A percentile compares a stretch with the other conserved stretches of the same genome.
phyloP scores from a whole-genome alignment of 2,329 filamentous ascomycete species.

The Thermomyces lanuginosus region DNA sequence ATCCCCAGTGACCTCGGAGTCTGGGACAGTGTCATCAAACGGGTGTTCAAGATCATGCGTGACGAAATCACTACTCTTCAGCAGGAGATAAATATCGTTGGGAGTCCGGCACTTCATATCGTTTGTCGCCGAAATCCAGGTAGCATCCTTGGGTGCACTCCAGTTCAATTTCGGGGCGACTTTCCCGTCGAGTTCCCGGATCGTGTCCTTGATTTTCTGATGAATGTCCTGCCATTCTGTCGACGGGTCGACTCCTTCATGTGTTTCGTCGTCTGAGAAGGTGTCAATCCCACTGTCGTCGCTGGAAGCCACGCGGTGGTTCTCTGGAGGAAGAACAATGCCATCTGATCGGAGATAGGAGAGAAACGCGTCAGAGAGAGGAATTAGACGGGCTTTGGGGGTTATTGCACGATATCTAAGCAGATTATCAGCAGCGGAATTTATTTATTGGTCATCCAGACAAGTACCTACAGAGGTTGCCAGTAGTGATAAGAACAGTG shows the following conservation, averaged over 20 bases:
- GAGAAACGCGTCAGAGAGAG: constrained; percentile 58
- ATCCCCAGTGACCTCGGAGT: constrained; percentile 17
- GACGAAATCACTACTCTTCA: constrained; percentile 89
- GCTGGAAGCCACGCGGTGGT: constrained; percentile 16
- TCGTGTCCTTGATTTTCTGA: constrained; percentile 56
- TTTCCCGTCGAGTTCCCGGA: constrained; percentile 64
- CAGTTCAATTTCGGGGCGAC: constrained; percentile 93
- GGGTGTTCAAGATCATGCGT: constrained; percentile 89
- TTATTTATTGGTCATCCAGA: neutral
- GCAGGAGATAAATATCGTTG: constrained; percentile 81
- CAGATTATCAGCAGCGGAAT: constrained; percentile 5
- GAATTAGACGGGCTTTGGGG: constrained; percentile 72
- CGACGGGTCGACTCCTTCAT: constrained; percentile 41
- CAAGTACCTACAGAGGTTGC: constrained; percentile 51
- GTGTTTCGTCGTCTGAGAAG: constrained; percentile 35
- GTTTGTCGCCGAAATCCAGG: constrained; percentile 76
- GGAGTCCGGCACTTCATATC: constrained; percentile 78
- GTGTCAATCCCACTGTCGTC: constrained; percentile 46
- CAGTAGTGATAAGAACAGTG: constrained; percentile 90
- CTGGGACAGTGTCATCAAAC: constrained; percentile 55
- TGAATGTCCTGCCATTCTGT: constrained; percentile 54
- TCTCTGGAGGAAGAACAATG: constrained; percentile 54
- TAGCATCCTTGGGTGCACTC: constrained; percentile 91
- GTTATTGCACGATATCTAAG: constrained; percentile 61
- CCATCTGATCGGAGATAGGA: constrained; percentile 83